Conservation (phyloP, 1,139 yeast species). For the Suhomyces coccinellae region DNA sequence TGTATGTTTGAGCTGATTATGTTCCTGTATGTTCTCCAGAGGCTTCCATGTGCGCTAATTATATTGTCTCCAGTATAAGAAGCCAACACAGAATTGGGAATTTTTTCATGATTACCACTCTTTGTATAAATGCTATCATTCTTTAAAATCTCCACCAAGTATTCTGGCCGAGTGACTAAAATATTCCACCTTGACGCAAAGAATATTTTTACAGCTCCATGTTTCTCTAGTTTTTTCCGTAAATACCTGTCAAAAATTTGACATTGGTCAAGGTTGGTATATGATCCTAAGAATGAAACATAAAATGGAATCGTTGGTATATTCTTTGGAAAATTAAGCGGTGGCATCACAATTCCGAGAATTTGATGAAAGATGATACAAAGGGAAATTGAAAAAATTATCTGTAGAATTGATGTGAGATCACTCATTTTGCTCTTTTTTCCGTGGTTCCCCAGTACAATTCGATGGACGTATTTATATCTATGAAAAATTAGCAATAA, state of each 20-base stretch:
- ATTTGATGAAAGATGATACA: constrained; percentile 4
- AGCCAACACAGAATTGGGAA: constrained; percentile 56
- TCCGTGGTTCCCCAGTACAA: neutral
- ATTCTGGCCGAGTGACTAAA: constrained; percentile 51
- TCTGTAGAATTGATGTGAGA: neutral
- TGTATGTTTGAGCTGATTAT: constrained; percentile 51
- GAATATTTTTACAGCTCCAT: constrained; percentile 61
- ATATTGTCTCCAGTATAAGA: constrained; percentile 63
- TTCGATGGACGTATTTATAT: neutral
- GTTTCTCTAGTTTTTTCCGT: constrained; percentile 21
- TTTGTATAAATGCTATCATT: constrained; percentile 54
- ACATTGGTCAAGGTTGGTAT: constrained; percentile 49
- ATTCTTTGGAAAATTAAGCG: constrained; percentile 34
- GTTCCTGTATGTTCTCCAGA: constrained; percentile 53
- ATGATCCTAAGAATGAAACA: constrained; percentile 52
- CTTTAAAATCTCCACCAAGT: constrained; percentile 46
- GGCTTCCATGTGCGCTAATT: constrained; percentile 57
- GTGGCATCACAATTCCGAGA: constrained; percentile 28
- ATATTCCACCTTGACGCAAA: constrained; percentile 68
- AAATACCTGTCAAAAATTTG: constrained; percentile 39
- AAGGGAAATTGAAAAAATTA: neutral
- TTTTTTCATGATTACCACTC: constrained; percentile 61
- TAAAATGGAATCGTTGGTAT: constrained; percentile 66
- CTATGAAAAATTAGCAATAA: neutral
- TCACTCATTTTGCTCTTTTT: neutral